Percentiles rank a stretch among this genome's conserved stretches.
These are phyloP conservation scores for Coccomyxa sp. DNA, from an alignment of 139 green algal genomes.

Conservation along the genomic window DNA sequence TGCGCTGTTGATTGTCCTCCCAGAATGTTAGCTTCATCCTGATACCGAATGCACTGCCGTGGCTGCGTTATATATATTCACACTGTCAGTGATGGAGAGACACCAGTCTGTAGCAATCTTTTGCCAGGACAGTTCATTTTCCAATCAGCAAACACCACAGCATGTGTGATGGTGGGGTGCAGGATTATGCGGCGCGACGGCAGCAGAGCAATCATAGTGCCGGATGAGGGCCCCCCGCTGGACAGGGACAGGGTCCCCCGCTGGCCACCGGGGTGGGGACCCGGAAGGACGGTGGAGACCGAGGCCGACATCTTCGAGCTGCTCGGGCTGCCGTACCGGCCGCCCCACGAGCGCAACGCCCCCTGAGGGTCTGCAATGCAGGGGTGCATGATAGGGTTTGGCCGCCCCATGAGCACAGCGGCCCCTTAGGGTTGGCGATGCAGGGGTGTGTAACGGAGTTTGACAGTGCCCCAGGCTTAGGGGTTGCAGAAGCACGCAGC, in stretches of 20 bases:
- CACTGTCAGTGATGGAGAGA: neutral
- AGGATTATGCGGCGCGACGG: slow-evolving; percentile 25
- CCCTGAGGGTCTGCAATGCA: slow-evolving; percentile 10
- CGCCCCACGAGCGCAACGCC: slow-evolving; percentile 29
- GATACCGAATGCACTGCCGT: neutral
- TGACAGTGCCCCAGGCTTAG: slow-evolving; percentile 21
- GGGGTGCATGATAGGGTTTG: neutral
- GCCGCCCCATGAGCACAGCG: slow-evolving; percentile 25
- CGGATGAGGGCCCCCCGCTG: slow-evolving; percentile 25
- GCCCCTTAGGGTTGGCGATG: slow-evolving; percentile 8
- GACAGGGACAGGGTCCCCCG: neutral
- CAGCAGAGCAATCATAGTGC: slow-evolving; percentile 17
- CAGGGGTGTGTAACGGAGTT: too few relatives aligned
- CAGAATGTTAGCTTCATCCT: too few relatives aligned
- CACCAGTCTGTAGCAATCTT: neutral
- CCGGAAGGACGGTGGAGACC: slow-evolving; percentile 4
- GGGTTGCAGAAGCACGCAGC: neutral
- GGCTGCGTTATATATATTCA: neutral
- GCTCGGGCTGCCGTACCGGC: slow-evolving; percentile 25
- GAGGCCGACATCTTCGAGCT: slow-evolving; percentile 46
- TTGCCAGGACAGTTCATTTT: neutral
- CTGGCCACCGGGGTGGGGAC: slow-evolving; percentile 41
- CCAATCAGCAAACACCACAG: too few relatives aligned
- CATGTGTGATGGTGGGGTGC: neutral
- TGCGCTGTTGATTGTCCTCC: too few relatives aligned